phyloP scores from a whole-genome alignment of 345 rosid genomes.

The Rhizophora mangle region DNA sequence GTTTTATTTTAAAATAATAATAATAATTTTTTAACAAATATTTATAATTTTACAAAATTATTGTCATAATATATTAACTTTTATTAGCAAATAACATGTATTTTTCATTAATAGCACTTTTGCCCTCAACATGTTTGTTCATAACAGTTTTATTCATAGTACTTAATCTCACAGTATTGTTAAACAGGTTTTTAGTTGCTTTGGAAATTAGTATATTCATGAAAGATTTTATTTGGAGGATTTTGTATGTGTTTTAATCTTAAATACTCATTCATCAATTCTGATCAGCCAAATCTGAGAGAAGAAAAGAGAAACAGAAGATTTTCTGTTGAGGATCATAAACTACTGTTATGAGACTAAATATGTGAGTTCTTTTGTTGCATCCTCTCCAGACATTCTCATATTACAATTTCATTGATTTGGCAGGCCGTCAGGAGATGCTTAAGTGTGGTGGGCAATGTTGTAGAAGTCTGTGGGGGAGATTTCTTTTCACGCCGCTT shows the following conservation, averaged over 20 bases:
- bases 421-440: slow-evolving; percentile 69
- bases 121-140: too few relatives aligned
- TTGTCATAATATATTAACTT: too few relatives aligned
- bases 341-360: too few relatives aligned
- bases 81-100: too few relatives aligned
- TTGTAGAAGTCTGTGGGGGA: slow-evolving; percentile 74
- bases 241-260: too few relatives aligned
- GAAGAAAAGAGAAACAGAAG: neutral
- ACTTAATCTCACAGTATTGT: too few relatives aligned
- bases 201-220: neutral
- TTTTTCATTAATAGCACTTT: too few relatives aligned
- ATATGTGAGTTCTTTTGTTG: neutral
- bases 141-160: too few relatives aligned
- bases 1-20: too few relatives aligned
- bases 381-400: neutral
- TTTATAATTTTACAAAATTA: too few relatives aligned
- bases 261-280: neutral
- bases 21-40: too few relatives aligned
- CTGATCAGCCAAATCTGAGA: neutral
- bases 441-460: slow-evolving; percentile 46
- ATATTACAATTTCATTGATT: slow-evolving; percentile 4
- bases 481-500: slow-evolving; percentile 94
- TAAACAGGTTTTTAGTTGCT: neutral
- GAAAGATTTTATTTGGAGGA: too few relatives aligned
- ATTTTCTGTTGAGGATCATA: neutral